Conservation (phyloP, 495 filamentous ascomycete species). For the Hypoxylon rickii region DNA sequence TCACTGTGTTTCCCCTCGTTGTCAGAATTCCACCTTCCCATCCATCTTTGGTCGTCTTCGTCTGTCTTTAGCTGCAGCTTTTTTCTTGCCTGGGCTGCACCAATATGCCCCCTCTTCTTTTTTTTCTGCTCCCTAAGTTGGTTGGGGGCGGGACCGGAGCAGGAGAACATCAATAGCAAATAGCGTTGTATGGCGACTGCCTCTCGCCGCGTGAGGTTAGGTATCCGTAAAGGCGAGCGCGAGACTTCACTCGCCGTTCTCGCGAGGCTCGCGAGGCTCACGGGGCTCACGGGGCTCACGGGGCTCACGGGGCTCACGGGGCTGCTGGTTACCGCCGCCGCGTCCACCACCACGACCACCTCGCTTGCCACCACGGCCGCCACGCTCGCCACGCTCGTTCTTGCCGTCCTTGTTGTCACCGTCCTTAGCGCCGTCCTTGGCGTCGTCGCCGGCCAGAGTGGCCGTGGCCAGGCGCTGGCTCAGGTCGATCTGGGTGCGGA, state of each 20-base stretch:
- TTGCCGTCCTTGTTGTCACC: slow-evolving; percentile 50
- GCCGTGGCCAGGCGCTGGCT: slow-evolving; percentile 91
- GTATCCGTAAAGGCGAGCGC: not conserved
- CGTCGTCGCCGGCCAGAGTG: slow-evolving; percentile 64
- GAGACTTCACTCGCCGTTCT: slow-evolving; percentile 25
- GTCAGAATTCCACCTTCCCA: too few species aligned
- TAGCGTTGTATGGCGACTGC: not conserved
- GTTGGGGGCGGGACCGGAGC: too few species aligned
- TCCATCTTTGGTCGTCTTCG: too few species aligned
- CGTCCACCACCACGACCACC: slow-evolving; percentile 30
- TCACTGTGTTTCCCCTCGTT: too few species aligned
- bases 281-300: slow-evolving; percentile 40
- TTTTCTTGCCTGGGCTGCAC: too few species aligned
- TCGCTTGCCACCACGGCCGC: slow-evolving; percentile 48
- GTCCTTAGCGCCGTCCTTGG: slow-evolving; percentile 42
- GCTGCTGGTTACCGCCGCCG: slow-evolving; percentile 39
- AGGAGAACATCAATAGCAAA: too few species aligned
- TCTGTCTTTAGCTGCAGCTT: too few species aligned
- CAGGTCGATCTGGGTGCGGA: slow-evolving; percentile 98
- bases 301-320: slow-evolving; percentile 42
- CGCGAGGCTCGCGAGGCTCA: slow-evolving; percentile 37
- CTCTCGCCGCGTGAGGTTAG: not conserved
- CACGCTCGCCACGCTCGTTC: slow-evolving; percentile 45
- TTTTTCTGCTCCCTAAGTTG: too few species aligned
- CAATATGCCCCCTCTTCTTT: too few species aligned